These are phyloP conservation scores for Stevia rebaudiana DNA, from an alignment of 140 eudicot genomes.

Conservation along the genomic window DNA sequence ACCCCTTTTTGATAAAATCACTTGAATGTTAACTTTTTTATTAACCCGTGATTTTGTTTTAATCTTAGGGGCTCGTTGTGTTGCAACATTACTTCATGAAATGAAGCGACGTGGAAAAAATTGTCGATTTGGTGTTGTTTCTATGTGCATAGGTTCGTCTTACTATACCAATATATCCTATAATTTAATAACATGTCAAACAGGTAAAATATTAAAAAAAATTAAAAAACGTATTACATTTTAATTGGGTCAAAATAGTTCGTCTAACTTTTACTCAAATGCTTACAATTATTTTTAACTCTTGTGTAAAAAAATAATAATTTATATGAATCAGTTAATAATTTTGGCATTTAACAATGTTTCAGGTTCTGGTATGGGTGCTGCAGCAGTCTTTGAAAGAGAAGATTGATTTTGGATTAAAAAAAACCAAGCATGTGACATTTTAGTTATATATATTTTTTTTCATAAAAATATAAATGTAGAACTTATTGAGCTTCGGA, in stretches of 20 bases:
- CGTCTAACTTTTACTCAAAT: background rate
- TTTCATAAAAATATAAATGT: background rate
- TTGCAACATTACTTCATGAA: constrained; percentile 79
- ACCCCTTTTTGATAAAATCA: background rate
- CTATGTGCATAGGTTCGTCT: constrained; percentile 85
- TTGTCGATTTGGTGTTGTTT: constrained; percentile 80
- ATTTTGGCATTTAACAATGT: background rate
- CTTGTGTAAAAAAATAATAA: too few species aligned
- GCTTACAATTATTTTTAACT: too few species aligned
- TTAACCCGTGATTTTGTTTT: background rate
- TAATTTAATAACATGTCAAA: background rate
- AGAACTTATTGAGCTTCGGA: background rate
- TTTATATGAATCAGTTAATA: background rate
- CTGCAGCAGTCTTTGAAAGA: constrained; percentile 93
- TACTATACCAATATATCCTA: constrained; percentile 3
- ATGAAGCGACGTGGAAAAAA: constrained; percentile 87
- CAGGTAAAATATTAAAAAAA: background rate
- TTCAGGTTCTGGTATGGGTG: constrained; percentile 96
- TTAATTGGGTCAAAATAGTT: background rate
- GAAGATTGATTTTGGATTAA: constrained; percentile 38
- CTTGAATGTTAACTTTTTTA: background rate
- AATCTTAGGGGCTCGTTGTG: constrained; percentile 83
- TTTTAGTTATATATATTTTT: background rate
- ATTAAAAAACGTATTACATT: too few species aligned
- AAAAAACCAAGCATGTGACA: background rate